phyloP scores from a whole-genome alignment of 306 rosid genomes.

The Elaeagnus macrophylla region DNA sequence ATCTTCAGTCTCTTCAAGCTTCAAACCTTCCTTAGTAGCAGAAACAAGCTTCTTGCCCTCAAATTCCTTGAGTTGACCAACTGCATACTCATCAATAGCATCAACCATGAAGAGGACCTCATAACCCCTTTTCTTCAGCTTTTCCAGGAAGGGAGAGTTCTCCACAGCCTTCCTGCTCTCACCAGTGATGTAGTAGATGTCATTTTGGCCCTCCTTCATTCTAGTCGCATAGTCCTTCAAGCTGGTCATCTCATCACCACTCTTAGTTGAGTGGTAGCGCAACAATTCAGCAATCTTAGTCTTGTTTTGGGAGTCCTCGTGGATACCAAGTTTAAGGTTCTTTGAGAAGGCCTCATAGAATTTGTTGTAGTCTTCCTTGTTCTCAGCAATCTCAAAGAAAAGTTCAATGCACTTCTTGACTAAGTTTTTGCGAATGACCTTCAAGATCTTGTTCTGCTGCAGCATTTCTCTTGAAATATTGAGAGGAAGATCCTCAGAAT shows the following conservation, averaged over 20 bases:
- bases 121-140: constrained; percentile 67
- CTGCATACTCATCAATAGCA: constrained; percentile 69
- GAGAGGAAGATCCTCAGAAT: constrained; percentile 91
- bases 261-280: constrained; percentile 83
- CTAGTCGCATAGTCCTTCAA: constrained; percentile 61
- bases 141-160: constrained; percentile 78
- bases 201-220: constrained; percentile 80
- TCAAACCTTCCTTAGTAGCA: constrained; percentile 71
- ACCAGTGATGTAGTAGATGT: constrained; percentile 66
- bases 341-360: constrained; percentile 86
- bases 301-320: constrained; percentile 78
- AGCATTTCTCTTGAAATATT: constrained; percentile 83
- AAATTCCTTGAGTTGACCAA: constrained; percentile 69
- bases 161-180: constrained; percentile 83
- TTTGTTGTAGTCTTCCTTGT: constrained; percentile 89
- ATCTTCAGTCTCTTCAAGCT: constrained; percentile 66
- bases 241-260: constrained; percentile 87
- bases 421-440: constrained; percentile 84
- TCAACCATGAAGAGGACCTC: constrained; percentile 80
- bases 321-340: constrained; percentile 81
- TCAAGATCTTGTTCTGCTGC: constrained; percentile 87
- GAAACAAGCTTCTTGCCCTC: constrained; percentile 76
- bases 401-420: constrained; percentile 84
- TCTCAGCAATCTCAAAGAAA: constrained; percentile 86
- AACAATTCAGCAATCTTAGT: constrained; percentile 73